Conservation (phyloP, 768 basidiomycete genomes). For the Boletus eberwhitei region DNA sequence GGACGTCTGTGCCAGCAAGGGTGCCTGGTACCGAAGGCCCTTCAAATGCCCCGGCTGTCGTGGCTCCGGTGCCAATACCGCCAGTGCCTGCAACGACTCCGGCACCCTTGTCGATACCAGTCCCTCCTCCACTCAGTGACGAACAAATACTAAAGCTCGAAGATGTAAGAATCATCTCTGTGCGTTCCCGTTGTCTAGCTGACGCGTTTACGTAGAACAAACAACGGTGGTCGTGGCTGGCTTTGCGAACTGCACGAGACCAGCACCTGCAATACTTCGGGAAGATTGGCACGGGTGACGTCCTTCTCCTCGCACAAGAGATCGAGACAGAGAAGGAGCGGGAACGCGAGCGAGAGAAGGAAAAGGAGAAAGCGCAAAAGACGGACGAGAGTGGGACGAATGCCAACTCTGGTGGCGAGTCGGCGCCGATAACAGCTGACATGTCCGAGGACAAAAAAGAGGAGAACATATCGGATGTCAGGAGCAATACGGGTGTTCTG, state of each 20-base stretch:
- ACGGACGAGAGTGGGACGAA: constrained; percentile 20
- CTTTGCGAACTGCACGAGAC: constrained; percentile 72
- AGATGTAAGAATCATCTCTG: constrained; percentile 42
- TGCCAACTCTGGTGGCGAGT: constrained; percentile 31
- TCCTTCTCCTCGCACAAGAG: constrained; percentile 43
- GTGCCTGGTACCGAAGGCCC: constrained; percentile 33
- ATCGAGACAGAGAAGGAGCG: constrained; percentile 37
- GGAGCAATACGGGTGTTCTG: constrained; percentile 10
- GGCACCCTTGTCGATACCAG: constrained; percentile 17
- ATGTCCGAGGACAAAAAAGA: constrained; percentile 24
- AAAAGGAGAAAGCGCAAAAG: constrained; percentile 29
- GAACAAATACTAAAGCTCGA: constrained; percentile 56
- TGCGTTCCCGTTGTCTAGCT: constrained; percentile 5
- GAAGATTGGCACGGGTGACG: constrained; percentile 78
- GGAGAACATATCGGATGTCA: constrained; percentile 19
- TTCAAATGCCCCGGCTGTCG: constrained; percentile 16
- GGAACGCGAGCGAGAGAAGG: constrained; percentile 37
- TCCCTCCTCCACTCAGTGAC: constrained; percentile 37
- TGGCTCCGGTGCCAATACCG: constrained; percentile 8
- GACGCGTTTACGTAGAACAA: constrained; percentile 54
- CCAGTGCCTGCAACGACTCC: constrained; percentile 14
- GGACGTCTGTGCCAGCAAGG: constrained; percentile 34
- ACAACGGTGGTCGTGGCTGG: constrained; percentile 76
- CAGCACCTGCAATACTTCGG: constrained; percentile 72
- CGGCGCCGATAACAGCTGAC: constrained; percentile 24